Evolutionary conservation across 208 protist genomes (phyloP).

Genomic region (Crithidia brevicula): DNA sequence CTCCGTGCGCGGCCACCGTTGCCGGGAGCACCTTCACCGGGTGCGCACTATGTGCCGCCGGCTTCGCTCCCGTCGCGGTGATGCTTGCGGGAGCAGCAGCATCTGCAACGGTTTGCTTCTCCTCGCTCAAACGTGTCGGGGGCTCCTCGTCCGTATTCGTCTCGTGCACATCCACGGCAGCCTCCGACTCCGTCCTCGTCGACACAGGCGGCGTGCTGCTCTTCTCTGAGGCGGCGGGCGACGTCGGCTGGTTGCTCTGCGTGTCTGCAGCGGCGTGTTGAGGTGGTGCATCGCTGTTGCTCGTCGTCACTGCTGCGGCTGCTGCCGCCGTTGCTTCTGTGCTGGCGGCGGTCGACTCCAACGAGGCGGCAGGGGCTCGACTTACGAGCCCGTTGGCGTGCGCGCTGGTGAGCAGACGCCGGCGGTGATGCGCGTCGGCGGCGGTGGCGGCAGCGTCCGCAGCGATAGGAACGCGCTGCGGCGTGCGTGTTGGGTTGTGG

Average conservation of each 20-base stretch:
- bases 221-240: too few relatives aligned
- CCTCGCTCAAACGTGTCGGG: background rate
- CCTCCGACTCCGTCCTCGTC: background rate
- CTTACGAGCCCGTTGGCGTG: background rate
- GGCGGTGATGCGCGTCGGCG: constrained; percentile 16
- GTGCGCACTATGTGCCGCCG: background rate
- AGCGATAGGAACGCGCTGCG: constrained; percentile 3
- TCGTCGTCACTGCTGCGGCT: background rate
- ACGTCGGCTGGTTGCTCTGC: too few relatives aligned
- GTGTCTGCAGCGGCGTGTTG: too few relatives aligned
- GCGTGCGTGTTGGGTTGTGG: background rate
- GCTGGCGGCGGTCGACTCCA: background rate
- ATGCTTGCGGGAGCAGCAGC: background rate
- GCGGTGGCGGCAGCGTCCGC: background rate
- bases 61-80: background rate
- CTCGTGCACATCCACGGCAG: background rate
- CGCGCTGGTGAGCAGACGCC: constrained; percentile 3
- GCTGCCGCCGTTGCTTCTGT: background rate
- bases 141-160: background rate
- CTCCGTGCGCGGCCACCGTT: constrained; percentile 8
- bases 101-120: background rate
- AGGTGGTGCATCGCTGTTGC: too few relatives aligned
- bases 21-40: constrained; percentile 10
- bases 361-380: background rate
- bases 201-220: too few relatives aligned